These are phyloP conservation scores for Gloeophyllum trabeum DNA, from an alignment of 768 basidiomycete genomes.

Conservation along the genomic window DNA sequence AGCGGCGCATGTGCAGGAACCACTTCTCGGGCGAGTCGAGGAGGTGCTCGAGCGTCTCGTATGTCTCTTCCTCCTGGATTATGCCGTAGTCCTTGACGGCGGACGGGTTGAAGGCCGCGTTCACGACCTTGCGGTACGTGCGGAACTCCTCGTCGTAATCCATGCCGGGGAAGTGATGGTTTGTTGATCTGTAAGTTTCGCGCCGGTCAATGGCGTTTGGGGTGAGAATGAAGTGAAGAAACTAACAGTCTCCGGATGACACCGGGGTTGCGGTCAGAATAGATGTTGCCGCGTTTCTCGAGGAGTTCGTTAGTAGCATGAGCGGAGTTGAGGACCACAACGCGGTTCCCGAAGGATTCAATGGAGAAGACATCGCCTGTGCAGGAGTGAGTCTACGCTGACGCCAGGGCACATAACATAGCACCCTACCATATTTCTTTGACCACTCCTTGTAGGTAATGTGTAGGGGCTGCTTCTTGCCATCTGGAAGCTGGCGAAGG, in stretches of 20 bases:
- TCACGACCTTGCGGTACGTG: neutral
- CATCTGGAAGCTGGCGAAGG: neutral
- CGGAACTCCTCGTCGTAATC: neutral
- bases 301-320: neutral
- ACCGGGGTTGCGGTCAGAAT: neutral
- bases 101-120: neutral
- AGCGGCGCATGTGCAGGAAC: neutral
- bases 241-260: neutral
- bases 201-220: neutral
- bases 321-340: neutral
- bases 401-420: neutral
- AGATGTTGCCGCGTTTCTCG: neutral
- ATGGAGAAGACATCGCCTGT: neutral
- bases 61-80: neutral
- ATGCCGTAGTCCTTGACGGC: neutral
- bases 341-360: neutral
- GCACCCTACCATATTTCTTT: neutral
- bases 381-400: neutral
- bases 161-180: neutral
- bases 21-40: neutral
- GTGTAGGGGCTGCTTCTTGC: neutral
- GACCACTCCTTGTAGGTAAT: neutral
- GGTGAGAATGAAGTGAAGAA: neutral
- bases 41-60: neutral
- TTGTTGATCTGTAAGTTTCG: neutral